Percentiles rank a stretch among this genome's conserved stretches.
These are phyloP conservation scores for Xylaria digitata DNA, from an alignment of 2,329 filamentous ascomycete genomes.

Conservation along the genomic window DNA sequence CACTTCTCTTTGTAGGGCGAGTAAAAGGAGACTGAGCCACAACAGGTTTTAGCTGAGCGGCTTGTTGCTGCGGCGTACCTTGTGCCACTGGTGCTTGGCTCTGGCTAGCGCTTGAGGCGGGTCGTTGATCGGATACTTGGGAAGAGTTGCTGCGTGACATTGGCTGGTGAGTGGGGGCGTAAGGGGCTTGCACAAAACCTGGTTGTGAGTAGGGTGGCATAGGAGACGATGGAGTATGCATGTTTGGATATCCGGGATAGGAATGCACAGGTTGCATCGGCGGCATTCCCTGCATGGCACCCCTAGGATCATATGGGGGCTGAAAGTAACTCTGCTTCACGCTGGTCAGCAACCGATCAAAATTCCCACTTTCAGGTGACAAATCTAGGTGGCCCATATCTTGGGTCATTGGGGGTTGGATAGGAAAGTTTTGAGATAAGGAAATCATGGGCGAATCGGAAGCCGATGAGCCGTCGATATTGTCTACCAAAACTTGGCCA, in stretches of 20 bases:
- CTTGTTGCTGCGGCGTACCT: conserved; percentile 71
- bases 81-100: conserved; percentile 68
- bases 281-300: conserved; percentile 48
- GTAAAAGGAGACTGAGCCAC: conserved; percentile 60
- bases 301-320: conserved; percentile 60
- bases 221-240: conserved; percentile 56
- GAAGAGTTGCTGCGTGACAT: conserved; percentile 85
- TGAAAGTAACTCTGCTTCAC: conserved; percentile 74
- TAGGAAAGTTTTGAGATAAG: conserved; percentile 47
- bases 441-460: conserved; percentile 42
- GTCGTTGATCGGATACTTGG: conserved; percentile 74
- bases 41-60: conserved; percentile 64
- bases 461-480: conserved; percentile 36
- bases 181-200: conserved; percentile 56
- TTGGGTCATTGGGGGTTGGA: conserved; percentile 42
- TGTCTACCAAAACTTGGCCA: conserved; percentile 37
- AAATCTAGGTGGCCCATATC: conserved; percentile 61
- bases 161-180: conserved; percentile 63
- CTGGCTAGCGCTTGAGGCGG: conserved; percentile 74
- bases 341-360: conserved; percentile 78
- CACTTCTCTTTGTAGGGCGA: conserved; percentile 71
- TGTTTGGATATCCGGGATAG: conserved; percentile 48
- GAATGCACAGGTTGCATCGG: conserved; percentile 46
- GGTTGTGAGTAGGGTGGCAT: conserved; percentile 60
- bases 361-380: conserved; percentile 75